phyloP scores from a whole-genome alignment of 257 asterid genomes.

The Echites panduratus region DNA sequence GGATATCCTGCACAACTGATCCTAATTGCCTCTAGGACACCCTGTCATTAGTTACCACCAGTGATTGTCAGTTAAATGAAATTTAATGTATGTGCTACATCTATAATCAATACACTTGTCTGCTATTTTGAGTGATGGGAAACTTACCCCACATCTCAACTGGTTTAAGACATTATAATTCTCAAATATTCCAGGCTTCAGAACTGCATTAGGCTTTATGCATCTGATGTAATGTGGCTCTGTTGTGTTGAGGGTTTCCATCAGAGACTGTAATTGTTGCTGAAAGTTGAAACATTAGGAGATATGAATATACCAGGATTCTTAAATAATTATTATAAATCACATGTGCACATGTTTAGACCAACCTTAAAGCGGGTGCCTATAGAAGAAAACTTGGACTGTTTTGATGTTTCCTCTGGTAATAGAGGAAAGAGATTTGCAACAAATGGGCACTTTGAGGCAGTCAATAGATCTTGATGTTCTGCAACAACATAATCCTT shows the following conservation, averaged over 20 bases:
- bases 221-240: constrained; percentile 98
- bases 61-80: constrained; percentile 19
- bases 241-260: constrained; percentile 87
- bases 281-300: constrained; percentile 31
- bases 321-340: constrained; percentile 9
- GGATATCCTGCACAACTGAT: constrained; percentile 98
- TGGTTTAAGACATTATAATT: constrained; percentile 79
- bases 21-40: constrained; percentile 94
- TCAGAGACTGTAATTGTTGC: constrained; percentile 93
- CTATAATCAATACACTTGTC: background rate
- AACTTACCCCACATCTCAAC: constrained; percentile 90
- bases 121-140: constrained; percentile 1
- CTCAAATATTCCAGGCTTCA: constrained; percentile 96
- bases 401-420: constrained; percentile 78
- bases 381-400: constrained; percentile 90
- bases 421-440: constrained; percentile 71
- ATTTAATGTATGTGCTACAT: background rate
- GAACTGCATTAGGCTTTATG: constrained; percentile 81
- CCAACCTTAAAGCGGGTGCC: constrained; percentile 92
- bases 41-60: constrained; percentile 45
- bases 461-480: constrained; percentile 79
- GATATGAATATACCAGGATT: constrained; percentile 17
- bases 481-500: constrained; percentile 94
- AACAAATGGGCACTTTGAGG: constrained; percentile 65
- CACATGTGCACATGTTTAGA: constrained; percentile 4